Base-by-base conservation (phyloP, 139 green algal genomes). In the Auxenochlorella pyrenoidosa region DNA sequence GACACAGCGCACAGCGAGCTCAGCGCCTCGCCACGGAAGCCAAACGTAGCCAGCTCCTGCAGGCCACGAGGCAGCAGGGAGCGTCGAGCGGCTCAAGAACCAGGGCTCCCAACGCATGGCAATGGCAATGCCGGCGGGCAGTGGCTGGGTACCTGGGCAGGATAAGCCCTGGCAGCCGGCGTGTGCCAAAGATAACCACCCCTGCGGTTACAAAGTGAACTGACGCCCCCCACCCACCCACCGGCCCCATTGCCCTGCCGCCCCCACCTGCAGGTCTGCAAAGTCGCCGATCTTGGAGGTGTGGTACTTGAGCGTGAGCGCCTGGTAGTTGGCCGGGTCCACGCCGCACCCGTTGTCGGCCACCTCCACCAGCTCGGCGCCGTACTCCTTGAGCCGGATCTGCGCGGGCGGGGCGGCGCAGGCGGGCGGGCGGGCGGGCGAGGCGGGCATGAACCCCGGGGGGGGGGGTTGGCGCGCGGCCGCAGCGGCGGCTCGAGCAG, bases 11-110 rank as follows among this genome's bases (percentile, higher is more conserved):
- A 98, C 43, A 99, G 92, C 0, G 97, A 98, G 88, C 90, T 96
- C 19, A 99, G 93, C 30, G 97, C 97, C 90, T 99, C 97, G 15
- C 97, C 97, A 6, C 97, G 91, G 88, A 99, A 99, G 12, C 97
- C 97, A 93, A 98, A 99, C 16, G 94, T 98, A 72, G 75, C 77
- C 2, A 99, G 84, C 4, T 82, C 89, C 94, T 98, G 92, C 43
- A 36, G 21, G 4, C 70, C 32, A 41, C 21, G 30, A 43, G 16
- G 47, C 47, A 10, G 10, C 47, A 6, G 47, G 47, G 47, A 54
- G 47, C 47, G 47, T 10, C 10, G 8, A 10, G 10, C 47, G 10
- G 47, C 47, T 54, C 8, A 10, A 10, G 47, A 10, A n/a, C 8
- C 47, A 10, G 47, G 47, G 47, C 47, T 54, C 47, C 10, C 47